Evolutionary conservation across 495 filamentous ascomycete species (phyloP), one percentile per base, ranked within the genome.

Genomic region (Aspergillus funiculosus): DNA sequence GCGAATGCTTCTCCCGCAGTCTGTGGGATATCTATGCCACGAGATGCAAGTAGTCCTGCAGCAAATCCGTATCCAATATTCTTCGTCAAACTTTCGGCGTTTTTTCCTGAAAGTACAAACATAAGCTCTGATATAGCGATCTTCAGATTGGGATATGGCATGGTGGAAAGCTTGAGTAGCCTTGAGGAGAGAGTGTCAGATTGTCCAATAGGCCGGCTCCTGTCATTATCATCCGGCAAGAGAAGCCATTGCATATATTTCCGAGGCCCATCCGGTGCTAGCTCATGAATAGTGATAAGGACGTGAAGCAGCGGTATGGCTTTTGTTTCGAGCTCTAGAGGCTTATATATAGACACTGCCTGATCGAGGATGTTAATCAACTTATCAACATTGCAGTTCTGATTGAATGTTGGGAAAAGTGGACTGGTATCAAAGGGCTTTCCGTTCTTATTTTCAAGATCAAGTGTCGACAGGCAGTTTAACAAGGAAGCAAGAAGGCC

Each of bases 31-130:
- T 83, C 72, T 13, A 96, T 77, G 15, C 88, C 83, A 36, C 87
- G 85, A 30, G 83, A 82, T 63, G 89, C 82, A 22, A 98, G 67
- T 56, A 90, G 91, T 1, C 92, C 92, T 1, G 89, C 85, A 2
- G 92, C 92, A 56, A 85, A 95, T 0, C 92, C 92, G 54, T 95
- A 96, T 1, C 92, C 88, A 19, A 94, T 86, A 43, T 89, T 88
- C 28, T 81, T 71, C 0, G 92, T 83, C 39, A 92, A 82, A 21
- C 63, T 82, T 18, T 76, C 73, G 0, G 83, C 78, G 52, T 89
- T 77, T 51, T 81, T 85, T 38, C 81, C 83, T 1, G 87, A 94
- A 18, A 96, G 72, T 32, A 92, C 86, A 58, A 95, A 97, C 47
- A 94, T 78, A 9, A 97, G 72, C 31, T 81, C 75, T 0, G 83